Evolutionary conservation across 352 stramenopile genomes (phyloP).

Genomic region (Pythium brachiatum): DNA sequence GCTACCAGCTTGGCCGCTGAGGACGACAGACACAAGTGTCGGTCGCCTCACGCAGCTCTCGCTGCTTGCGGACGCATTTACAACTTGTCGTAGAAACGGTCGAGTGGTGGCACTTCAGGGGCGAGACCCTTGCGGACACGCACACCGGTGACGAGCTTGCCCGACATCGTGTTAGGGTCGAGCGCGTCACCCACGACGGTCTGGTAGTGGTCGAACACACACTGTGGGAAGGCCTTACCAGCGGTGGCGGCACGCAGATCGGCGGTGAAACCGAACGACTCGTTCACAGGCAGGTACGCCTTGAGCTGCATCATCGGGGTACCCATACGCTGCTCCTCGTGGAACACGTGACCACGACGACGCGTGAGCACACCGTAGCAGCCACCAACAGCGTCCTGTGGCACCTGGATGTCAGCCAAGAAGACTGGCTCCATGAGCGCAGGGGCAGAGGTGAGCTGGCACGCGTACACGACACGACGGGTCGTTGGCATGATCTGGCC

Average conservation of each 20-base stretch:
- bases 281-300: slow-evolving; percentile 99
- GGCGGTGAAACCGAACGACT: slow-evolving; percentile 99
- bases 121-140: slow-evolving; percentile 98
- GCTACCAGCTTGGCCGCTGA: slow-evolving; percentile 3
- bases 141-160: slow-evolving; percentile 93
- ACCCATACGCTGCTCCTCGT: slow-evolving; percentile 97
- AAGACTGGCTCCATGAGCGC: slow-evolving; percentile 98
- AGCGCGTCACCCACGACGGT: slow-evolving; percentile 92
- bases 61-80: slow-evolving; percentile 69
- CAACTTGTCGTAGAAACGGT: slow-evolving; percentile 99
- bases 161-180: slow-evolving; percentile 91
- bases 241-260: slow-evolving; percentile 98
- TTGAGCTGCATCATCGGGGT: slow-evolving; percentile 99
- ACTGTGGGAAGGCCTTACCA: slow-evolving; percentile 99
- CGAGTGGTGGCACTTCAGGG: slow-evolving; percentile 95
- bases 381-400: slow-evolving; percentile 98
- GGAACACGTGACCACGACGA: slow-evolving; percentile 98
- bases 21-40: not conserved
- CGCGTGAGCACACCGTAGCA: slow-evolving; percentile 99
- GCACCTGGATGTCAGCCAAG: slow-evolving; percentile 98
- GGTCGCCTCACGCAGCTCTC: not conserved
- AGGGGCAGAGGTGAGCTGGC: slow-evolving; percentile 93
- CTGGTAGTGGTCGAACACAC: slow-evolving; percentile 99
- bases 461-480: slow-evolving; percentile 98
- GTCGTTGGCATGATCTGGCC: slow-evolving; percentile 99